phyloP scores from a whole-genome alignment of 306 rosid genomes.

The Rubus parviflorus region DNA sequence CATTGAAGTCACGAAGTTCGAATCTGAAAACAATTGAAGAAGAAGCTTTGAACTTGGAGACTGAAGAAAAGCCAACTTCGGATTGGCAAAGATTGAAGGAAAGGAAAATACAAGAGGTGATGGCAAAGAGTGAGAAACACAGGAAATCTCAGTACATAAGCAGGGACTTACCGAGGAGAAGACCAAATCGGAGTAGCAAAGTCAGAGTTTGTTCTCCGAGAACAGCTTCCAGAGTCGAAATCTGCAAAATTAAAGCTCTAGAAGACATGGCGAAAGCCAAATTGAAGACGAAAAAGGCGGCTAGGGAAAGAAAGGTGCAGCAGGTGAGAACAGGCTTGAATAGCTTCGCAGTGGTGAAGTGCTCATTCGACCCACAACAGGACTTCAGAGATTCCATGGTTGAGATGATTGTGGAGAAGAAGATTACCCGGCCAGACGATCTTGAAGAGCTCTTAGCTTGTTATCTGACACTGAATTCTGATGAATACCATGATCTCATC shows the following conservation, averaged over 20 bases:
- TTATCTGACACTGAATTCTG: constrained; percentile 80
- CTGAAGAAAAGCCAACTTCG: constrained; percentile 25
- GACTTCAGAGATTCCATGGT: constrained; percentile 97
- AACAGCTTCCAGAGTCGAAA: constrained; percentile 61
- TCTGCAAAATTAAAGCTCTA: constrained; percentile 65
- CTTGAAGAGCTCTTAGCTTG: constrained; percentile 86
- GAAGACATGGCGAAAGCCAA: constrained; percentile 67
- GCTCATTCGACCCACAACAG: constrained; percentile 63
- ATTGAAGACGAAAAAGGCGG: constrained; percentile 50
- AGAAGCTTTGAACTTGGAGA: constrained; percentile 20
- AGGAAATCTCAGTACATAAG: constrained; percentile 57
- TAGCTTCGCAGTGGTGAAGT: constrained; percentile 80
- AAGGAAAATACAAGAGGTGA: constrained; percentile 41
- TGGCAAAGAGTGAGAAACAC: constrained; percentile 42
- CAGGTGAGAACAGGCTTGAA: constrained; percentile 39
- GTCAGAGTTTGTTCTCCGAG: constrained; percentile 66
- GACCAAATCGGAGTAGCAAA: constrained; percentile 46
- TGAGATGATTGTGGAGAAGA: constrained; percentile 79
- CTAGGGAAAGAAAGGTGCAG: constrained; percentile 27
- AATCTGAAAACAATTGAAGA: constrained; percentile 36
- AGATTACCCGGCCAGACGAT: constrained; percentile 58
- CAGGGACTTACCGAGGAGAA: constrained; percentile 59
- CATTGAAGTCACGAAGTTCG: constrained; percentile 28
- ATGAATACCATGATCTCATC: constrained; percentile 80
- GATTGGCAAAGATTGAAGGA: constrained; percentile 42